Evolutionary conservation across 345 rosid genomes (phyloP).

Genomic region (Microcos paniculata): DNA sequence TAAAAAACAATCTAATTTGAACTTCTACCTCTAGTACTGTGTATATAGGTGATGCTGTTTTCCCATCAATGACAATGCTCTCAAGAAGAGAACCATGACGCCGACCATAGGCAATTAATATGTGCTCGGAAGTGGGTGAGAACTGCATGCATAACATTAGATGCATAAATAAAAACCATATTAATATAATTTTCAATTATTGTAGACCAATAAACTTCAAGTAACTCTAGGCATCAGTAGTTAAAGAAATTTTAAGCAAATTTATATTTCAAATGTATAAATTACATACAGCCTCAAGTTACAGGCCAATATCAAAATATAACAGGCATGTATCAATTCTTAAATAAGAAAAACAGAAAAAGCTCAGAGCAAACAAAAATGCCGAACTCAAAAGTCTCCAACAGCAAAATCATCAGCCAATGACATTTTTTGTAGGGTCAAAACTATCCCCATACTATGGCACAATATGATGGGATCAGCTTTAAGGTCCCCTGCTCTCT

Average conservation of each 20-base stretch:
- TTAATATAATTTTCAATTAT: background rate
- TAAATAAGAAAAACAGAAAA: background rate
- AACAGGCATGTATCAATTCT: background rate
- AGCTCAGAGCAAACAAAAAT: background rate
- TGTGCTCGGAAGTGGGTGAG: slow-evolving; percentile 95
- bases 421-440: background rate
- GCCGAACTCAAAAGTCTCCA: background rate
- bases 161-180: slow-evolving; percentile 7
- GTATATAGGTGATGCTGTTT: slow-evolving; percentile 73
- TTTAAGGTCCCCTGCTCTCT: background rate
- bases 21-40: slow-evolving; percentile 84
- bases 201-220: background rate
- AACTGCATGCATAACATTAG: slow-evolving; percentile 57
- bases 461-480: background rate
- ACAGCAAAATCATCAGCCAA: background rate
- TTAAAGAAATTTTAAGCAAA: background rate
- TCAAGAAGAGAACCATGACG: slow-evolving; percentile 91
- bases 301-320: background rate
- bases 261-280: background rate
- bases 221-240: background rate
- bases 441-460: background rate
- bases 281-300: background rate
- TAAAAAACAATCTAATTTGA: background rate
- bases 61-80: slow-evolving; percentile 87
- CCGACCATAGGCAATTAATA: slow-evolving; percentile 93